Conservation (phyloP, 495 filamentous ascomycete species). For the Sordaria brevicollis region DNA sequence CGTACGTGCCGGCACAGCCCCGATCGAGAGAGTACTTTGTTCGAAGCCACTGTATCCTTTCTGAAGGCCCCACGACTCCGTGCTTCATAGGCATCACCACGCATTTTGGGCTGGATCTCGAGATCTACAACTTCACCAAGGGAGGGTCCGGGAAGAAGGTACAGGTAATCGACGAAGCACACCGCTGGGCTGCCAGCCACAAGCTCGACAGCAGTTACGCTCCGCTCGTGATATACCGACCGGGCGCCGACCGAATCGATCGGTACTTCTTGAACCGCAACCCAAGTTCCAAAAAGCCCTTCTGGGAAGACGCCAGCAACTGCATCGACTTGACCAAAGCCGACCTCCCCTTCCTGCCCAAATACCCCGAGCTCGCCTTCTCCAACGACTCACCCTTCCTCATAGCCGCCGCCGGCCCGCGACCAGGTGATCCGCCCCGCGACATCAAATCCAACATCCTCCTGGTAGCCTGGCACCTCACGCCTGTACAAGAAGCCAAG, state of each 20-base stretch:
- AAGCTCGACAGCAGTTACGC: conserved; percentile 12
- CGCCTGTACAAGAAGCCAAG: conserved; percentile 12
- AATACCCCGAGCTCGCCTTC: conserved; percentile 22
- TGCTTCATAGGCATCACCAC: conserved; percentile 16
- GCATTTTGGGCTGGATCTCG: conserved; percentile 20
- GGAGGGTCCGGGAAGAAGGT: conserved; percentile 14
- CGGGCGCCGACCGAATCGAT: conserved; percentile 17
- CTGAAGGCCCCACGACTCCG: conserved; percentile 7
- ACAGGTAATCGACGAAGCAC: conserved; percentile 20
- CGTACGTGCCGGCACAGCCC: conserved; percentile 15
- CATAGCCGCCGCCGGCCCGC: conserved; percentile 17
- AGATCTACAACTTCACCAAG: conserved; percentile 22
- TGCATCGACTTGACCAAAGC: conserved; percentile 14
- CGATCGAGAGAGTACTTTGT: conserved; percentile 22
- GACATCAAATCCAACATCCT: conserved; percentile 5
- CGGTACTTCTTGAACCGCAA: conserved; percentile 15
- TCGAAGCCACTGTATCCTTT: conserved; percentile 19
- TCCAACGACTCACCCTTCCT: conserved; percentile 13
- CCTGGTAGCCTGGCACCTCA: conserved; percentile 20
- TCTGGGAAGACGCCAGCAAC: conserved; percentile 14
- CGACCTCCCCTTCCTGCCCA: conserved; percentile 17
- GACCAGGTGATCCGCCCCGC: conserved; percentile 14
- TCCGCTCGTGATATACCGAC: conserved; percentile 18
- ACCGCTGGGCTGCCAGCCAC: conserved; percentile 17
- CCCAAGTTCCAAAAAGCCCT: conserved; percentile 13